These are phyloP conservation scores for Cladosporium halotolerans DNA, from an alignment of 2,329 filamentous ascomycete species.

Conservation along the genomic window DNA sequence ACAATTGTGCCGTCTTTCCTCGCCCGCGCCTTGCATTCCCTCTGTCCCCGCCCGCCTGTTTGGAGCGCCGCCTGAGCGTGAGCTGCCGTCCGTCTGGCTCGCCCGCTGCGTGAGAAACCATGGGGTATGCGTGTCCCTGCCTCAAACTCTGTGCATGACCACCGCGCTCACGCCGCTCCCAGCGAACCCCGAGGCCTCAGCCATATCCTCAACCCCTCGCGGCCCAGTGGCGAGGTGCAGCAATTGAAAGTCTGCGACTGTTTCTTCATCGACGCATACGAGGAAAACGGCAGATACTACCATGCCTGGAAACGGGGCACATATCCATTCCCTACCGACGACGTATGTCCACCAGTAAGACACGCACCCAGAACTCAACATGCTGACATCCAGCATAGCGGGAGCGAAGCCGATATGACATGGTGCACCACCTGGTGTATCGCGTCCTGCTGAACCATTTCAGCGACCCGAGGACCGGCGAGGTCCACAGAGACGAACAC, in stretches of 20 bases:
- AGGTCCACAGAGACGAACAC: not conserved
- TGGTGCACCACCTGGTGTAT: conserved; percentile 12
- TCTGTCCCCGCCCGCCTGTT: not conserved
- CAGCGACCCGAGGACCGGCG: conserved; percentile 1
- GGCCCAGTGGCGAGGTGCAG: not conserved
- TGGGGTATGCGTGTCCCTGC: not conserved
- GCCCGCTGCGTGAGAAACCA: not conserved
- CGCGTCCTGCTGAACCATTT: conserved; percentile 1
- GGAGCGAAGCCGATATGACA: conserved; percentile 13
- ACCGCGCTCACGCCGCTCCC: not conserved
- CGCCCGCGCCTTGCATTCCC: not conserved
- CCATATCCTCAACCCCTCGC: conserved; percentile 6
- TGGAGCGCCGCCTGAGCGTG: no score
- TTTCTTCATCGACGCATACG: not conserved
- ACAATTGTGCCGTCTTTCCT: no score
- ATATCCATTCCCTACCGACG: conserved; percentile 12
- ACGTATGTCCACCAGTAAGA: not conserved
- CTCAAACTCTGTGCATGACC: not conserved
- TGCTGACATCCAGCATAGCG: conserved; percentile 3
- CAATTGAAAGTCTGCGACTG: not conserved
- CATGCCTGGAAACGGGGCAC: conserved; percentile 1
- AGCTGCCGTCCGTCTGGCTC: no score
- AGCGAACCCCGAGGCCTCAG: conserved; percentile 7
- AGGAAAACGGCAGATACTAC: conserved; percentile 9
- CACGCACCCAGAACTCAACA: no score